These are phyloP conservation scores for Penicillium italicum DNA, from an alignment of 2,329 filamentous ascomycete species.

Conservation along the genomic window DNA sequence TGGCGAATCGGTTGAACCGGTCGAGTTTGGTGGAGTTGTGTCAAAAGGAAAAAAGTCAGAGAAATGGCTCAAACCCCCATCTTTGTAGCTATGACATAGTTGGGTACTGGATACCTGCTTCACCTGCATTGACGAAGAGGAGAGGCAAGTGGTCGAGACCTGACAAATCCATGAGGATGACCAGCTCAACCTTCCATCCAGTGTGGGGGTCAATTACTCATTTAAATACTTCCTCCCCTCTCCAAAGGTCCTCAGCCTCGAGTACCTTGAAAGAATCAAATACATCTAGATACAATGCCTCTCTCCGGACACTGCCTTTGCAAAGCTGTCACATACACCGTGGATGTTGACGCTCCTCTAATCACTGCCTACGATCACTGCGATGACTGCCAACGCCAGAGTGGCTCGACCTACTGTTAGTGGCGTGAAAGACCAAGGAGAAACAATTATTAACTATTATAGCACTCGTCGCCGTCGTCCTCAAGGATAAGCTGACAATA, in stretches of 20 bases:
- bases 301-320: conserved; percentile 68
- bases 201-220: neutral
- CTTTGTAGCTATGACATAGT: neutral
- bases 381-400: conserved; percentile 69
- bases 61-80: neutral
- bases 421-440: neutral
- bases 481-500: conserved; percentile 62
- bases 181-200: neutral
- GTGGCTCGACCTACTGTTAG: conserved; percentile 61
- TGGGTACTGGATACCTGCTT: neutral
- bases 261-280: conserved; percentile 23
- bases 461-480: conserved; percentile 64
- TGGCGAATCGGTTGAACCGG: neutral
- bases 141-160: neutral
- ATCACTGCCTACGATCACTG: conserved; percentile 65
- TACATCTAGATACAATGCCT: conserved; percentile 51
- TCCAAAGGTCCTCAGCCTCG: conserved; percentile 18
- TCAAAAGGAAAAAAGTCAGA: neutral
- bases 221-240: conserved; percentile 16
- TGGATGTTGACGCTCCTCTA: conserved; percentile 43
- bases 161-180: neutral
- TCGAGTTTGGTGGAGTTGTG: neutral
- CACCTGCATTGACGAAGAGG: neutral
- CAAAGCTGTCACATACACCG: conserved; percentile 67
- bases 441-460: conserved; percentile 6